These are phyloP conservation scores for Leishmania turanica DNA, from an alignment of 208 protist genomes.

Conservation along the genomic window DNA sequence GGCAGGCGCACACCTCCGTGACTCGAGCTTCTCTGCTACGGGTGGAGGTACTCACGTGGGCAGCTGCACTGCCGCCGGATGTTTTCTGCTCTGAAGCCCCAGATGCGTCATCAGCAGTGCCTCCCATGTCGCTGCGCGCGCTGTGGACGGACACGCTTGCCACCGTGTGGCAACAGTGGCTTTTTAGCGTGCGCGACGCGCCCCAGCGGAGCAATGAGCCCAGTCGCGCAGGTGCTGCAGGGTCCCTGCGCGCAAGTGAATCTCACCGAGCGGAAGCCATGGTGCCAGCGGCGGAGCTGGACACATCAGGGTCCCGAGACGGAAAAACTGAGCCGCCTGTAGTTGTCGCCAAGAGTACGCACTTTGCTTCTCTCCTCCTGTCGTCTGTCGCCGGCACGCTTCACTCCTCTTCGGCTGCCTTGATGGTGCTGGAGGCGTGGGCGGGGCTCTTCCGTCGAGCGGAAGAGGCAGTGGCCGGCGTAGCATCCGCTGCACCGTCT, in stretches of 20 bases:
- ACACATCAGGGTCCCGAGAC: background rate
- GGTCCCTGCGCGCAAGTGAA: background rate
- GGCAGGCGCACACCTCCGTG: background rate
- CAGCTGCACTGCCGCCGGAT: conserved; percentile 8
- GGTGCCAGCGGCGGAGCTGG: background rate
- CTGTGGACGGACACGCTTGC: conserved; percentile 14
- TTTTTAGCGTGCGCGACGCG: conserved; percentile 4
- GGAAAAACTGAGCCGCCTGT: background rate
- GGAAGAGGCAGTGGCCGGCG: background rate
- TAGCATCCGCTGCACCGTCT: background rate
- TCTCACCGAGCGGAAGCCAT: background rate
- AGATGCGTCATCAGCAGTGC: background rate
- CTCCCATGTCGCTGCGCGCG: conserved; percentile 10
- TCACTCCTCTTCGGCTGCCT: conserved; percentile 9
- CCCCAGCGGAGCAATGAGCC: background rate
- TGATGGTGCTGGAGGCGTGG: conserved; percentile 19
- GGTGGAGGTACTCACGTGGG: conserved; percentile 8
- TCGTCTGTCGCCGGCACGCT: conserved; percentile 10
- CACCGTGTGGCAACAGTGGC: conserved; percentile 11
- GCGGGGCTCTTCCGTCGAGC: background rate
- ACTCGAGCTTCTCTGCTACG: conserved; percentile 1
- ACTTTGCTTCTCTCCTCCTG: conserved; percentile 14
- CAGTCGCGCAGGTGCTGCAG: background rate
- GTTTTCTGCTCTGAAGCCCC: background rate
- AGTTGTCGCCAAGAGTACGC: background rate